Percentiles rank a stretch among this genome's conserved stretches.
phyloP scores from a whole-genome alignment of 2,329 filamentous ascomycete genomes.

The Aspergillus quadrilineatus region DNA sequence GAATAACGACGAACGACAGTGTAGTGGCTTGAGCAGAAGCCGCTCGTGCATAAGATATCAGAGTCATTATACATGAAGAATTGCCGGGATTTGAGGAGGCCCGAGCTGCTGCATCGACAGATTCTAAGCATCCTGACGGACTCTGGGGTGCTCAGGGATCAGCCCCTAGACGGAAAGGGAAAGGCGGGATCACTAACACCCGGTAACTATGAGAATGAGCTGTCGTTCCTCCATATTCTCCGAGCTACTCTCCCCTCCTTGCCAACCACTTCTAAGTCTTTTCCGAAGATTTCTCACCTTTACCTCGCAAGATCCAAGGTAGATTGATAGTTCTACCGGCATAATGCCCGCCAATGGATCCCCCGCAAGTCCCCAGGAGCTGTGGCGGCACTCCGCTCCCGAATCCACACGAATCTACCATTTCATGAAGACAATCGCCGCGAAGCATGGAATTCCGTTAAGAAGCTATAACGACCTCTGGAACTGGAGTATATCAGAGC shows the following conservation, averaged over 20 bases:
- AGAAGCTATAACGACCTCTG: slow-evolving; percentile 72
- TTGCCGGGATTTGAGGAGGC: no score
- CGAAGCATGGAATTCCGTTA: slow-evolving; percentile 63
- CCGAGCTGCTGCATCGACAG: neutral
- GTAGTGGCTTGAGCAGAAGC: neutral
- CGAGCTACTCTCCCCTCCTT: neutral
- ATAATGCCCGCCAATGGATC: slow-evolving; percentile 15
- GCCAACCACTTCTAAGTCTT: neutral
- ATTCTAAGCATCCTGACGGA: neutral
- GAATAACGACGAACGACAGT: neutral
- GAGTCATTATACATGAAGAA: neutral
- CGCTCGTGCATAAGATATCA: neutral
- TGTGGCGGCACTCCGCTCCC: slow-evolving; percentile 72
- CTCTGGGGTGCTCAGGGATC: neutral
- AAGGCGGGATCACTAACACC: slow-evolving; percentile 8
- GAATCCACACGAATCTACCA: slow-evolving; percentile 67
- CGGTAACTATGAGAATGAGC: slow-evolving; percentile 12
- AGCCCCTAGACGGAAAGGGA: slow-evolving; percentile 8
- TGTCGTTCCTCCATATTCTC: neutral
- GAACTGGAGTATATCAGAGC: slow-evolving; percentile 77
- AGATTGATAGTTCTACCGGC: neutral
- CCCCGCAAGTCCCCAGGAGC: slow-evolving; percentile 40
- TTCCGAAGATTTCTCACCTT: neutral
- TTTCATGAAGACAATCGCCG: slow-evolving; percentile 69
- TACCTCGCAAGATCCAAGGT: neutral